Conservation (phyloP, 352 stramenopile genomes). For the Globisporangium camurandrum region DNA sequence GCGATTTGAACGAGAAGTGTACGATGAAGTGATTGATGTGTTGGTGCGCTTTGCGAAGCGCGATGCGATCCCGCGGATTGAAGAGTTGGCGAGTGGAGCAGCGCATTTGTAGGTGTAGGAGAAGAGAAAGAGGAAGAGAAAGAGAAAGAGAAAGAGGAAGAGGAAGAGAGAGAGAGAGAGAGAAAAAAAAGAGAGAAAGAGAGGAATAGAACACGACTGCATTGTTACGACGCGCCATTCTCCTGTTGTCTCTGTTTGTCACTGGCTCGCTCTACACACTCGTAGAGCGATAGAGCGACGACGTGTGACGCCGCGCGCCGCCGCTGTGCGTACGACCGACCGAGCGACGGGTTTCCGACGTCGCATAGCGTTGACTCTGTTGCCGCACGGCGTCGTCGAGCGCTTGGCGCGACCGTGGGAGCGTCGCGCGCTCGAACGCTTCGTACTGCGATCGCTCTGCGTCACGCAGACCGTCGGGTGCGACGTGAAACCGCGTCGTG, state of each 20-base stretch:
- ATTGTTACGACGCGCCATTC: no score
- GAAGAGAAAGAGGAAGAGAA: background rate
- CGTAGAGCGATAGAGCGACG: no score
- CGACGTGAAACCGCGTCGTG: slow-evolving; percentile 21
- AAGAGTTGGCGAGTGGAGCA: slow-evolving; percentile 21
- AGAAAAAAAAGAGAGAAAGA: no score
- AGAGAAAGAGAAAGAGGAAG: no score
- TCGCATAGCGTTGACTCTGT: no score
- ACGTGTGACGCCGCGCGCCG: no score
- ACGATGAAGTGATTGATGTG: slow-evolving; percentile 43
- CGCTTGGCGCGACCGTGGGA: background rate
- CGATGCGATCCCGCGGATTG: slow-evolving; percentile 35
- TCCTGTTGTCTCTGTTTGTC: no score
- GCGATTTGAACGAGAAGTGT: slow-evolving; percentile 46
- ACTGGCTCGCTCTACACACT: no score
- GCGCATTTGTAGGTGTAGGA: background rate
- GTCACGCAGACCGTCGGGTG: slow-evolving; percentile 14
- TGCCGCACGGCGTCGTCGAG: slow-evolving; percentile 18
- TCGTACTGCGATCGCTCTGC: slow-evolving; percentile 8
- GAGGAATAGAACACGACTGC: background rate
- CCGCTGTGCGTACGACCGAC: no score
- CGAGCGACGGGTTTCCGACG: no score
- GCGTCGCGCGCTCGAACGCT: slow-evolving; percentile 4
- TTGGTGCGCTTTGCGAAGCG: slow-evolving; percentile 36
- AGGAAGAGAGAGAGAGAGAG: no score